Base-by-base conservation (phyloP, 2,329 filamentous ascomycete species). In the Cladosporium sp. region DNA sequence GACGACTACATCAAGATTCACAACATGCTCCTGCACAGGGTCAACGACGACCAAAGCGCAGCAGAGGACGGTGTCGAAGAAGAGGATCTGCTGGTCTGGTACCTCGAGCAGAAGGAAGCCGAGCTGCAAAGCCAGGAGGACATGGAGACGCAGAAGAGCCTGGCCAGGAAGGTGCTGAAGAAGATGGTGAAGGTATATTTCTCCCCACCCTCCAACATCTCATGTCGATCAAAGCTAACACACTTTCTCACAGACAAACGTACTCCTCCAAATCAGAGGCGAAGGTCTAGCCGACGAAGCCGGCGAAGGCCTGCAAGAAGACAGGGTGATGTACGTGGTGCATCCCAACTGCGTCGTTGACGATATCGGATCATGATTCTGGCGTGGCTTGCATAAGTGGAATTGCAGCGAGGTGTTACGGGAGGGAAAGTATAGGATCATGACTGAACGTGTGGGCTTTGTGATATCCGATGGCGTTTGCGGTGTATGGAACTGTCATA, bases 341-440 rank as follows among this genome's bases (percentile, higher is more conserved):
- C 93, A 98, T 73, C 93, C 93, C 54, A 97, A 97, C 72, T 95
- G 89, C 66, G 88, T 87, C 0, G 78, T 95, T 9, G 91, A 95
- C 59, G 75, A 77, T 6, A 46, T 53, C 22, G 43, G 50, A 13
- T 42, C 49, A 19, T 45, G 43, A 31, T 28, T 5, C 4, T 28
- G 22, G 22, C 22, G 22, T 28, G 22, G 22, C 22, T 28, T 28
- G 22, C 22, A 28, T 7, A 7, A 7, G 22, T 28, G 4, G 22
- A 7, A 28, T 7, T 28, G 22, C 22, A 28, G 22, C 22, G 7
- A 28, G 22, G 22, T 28, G 22, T 28, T 28, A 28, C 22, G 22
- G 22, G 22, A 28, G 22, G 22, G 22, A 28, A 28, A 7, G 22
- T 7, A 28, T 5, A 28, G 4, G 22, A 7, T 28, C 22, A 28